Conservation (phyloP, 2,329 filamentous ascomycete species). For the Neofusicoccum ribis region DNA sequence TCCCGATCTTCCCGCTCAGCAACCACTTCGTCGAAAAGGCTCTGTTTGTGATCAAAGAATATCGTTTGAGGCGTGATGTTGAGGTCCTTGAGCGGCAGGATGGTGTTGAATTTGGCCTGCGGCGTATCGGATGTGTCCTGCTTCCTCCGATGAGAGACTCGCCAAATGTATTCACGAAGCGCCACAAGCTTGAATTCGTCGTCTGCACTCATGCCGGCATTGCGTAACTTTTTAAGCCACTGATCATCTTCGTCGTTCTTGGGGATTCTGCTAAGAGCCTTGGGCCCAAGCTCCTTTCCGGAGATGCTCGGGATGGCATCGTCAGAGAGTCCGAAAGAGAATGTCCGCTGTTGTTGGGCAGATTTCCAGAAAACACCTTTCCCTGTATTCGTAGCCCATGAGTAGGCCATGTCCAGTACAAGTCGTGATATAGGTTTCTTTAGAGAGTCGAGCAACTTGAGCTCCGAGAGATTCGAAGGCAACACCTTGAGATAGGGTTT, state of each 20-base stretch:
- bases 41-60: conserved; percentile 78
- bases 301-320: conserved; percentile 55
- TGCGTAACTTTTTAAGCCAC: conserved; percentile 83
- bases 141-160: conserved; percentile 70
- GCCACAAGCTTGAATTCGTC: conserved; percentile 89
- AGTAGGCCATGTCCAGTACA: conserved; percentile 80
- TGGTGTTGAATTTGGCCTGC: conserved; percentile 58
- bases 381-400: conserved; percentile 82
- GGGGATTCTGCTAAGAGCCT: conserved; percentile 61
- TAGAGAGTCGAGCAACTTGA: conserved; percentile 74
- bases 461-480: conserved; percentile 68
- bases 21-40: conserved; percentile 47
- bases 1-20: conserved; percentile 35
- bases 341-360: conserved; percentile 67
- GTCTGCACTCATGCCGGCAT: conserved; percentile 76
- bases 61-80: conserved; percentile 84
- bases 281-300: conserved; percentile 57
- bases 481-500: conserved; percentile 77
- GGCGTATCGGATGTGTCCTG: conserved; percentile 46
- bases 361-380: conserved; percentile 86
- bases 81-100: conserved; percentile 73
- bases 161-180: conserved; percentile 88
- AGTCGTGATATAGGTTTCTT: conserved; percentile 77
- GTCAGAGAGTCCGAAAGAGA: conserved; percentile 64
- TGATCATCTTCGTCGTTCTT: conserved; percentile 93